Base-by-base conservation (phyloP, 345 rosid species). In the Euphorbia peplus region DNA sequence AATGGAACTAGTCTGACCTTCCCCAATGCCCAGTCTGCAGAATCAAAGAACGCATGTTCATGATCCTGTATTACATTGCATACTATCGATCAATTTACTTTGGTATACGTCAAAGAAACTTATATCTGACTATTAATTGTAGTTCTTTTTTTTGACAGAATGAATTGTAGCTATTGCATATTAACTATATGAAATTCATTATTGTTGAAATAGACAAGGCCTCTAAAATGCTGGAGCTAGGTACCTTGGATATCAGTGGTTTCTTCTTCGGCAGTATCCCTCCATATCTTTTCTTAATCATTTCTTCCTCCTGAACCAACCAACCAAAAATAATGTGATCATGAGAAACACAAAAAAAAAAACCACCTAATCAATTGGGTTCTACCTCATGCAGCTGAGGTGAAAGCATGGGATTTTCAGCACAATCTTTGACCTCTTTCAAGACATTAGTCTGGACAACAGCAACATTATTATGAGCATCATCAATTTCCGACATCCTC, bases 21-120 rank as follows among this genome's bases (percentile, higher is more conserved):
- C 76, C 84, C 90, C 67, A 92, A 55, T 22, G 98, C 98, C 98
- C 98, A 92, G 77, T 92, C 98, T 29, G 98, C 98, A 4, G 98
- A 92, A 78, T 90, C 91, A 50, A 92, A 92, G 63, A 87, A 92
- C 1, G 98, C 98, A 0, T 80, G 95, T 52, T 92, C 96, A 55
- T 90, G 96, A 73, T 90, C 95, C 96, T 89, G 75, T 56, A 80
- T 16, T n/a, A n/a, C n/a, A n/a, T n/a, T n/a, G n/a, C n/a, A n/a
- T n/a, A n/a, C n/a, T n/a, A n/a, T n/a, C n/a, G n/a, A n/a, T 57
- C 39, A 73, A 70, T 29, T 22, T 8, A 13, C 18, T 15, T 58
- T 11, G 29, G 68, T 47, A 64, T 12, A 44, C 29, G n/a, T n/a
- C n/a, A n/a, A n/a, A n/a, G n/a, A n/a, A n/a, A n/a, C n/a, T n/a